phyloP scores from a whole-genome alignment of 2,329 filamentous ascomycete genomes.

The Aspergillus sp. region DNA sequence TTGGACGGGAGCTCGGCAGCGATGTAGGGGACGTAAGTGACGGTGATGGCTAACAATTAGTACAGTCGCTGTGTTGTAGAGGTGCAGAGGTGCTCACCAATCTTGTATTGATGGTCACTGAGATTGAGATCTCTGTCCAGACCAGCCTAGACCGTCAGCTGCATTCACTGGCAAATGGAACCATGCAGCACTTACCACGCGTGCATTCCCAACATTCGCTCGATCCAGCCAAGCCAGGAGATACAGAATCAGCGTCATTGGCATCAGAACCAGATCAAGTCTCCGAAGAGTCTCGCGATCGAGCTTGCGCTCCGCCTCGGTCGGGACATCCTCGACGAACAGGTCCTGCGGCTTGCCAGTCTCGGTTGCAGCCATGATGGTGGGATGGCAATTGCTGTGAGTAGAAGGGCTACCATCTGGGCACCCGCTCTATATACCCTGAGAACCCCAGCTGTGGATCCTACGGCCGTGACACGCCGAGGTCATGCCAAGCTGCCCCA shows the following conservation, averaged over 20 bases:
- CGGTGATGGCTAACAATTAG: slow-evolving; percentile 18
- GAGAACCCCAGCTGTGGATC: neutral
- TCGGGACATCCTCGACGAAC: slow-evolving; percentile 14
- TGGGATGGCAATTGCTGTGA: too few relatives aligned
- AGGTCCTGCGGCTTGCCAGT: slow-evolving; percentile 13
- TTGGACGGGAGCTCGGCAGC: slow-evolving; percentile 24
- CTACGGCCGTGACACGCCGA: neutral
- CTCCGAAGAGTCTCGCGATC: slow-evolving; percentile 18
- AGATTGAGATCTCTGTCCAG: slow-evolving; percentile 22
- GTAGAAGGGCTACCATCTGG: neutral
- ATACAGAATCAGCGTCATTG: slow-evolving; percentile 23
- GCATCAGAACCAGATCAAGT: slow-evolving; percentile 22
- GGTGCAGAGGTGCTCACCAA: slow-evolving; percentile 1
- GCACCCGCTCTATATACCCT: neutral
- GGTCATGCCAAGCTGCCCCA: neutral
- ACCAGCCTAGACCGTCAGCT: slow-evolving; percentile 13
- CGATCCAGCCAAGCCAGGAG: slow-evolving; percentile 25
- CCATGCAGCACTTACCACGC: slow-evolving; percentile 14
- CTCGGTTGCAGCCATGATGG: slow-evolving; percentile 1
- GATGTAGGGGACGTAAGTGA: slow-evolving; percentile 24
- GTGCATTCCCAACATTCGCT: slow-evolving; percentile 25
- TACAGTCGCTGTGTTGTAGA: too few relatives aligned
- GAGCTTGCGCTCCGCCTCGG: slow-evolving; percentile 16
- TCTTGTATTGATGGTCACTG: slow-evolving; percentile 19
- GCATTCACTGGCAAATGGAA: neutral